phyloP scores from a whole-genome alignment of 441 rosid genomes.

The Hura crepitans region DNA sequence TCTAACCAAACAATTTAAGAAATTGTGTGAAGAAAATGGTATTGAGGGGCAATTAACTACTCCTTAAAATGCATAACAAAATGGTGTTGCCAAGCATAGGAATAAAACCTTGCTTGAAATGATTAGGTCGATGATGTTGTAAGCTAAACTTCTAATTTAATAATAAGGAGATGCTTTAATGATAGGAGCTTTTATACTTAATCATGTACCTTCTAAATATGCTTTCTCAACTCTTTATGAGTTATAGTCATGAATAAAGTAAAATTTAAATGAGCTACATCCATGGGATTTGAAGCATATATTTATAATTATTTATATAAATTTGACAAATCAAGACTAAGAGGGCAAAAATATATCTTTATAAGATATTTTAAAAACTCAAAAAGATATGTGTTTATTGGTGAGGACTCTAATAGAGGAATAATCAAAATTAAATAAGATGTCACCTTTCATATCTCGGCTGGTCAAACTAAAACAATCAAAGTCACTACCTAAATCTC shows the following conservation, averaged over 20 bases:
- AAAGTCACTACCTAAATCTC: no score
- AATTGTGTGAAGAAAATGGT: background rate
- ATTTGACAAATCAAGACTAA: background rate
- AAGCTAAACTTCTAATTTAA: background rate
- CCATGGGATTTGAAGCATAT: background rate
- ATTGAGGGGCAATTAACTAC: background rate
- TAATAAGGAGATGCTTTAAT: background rate
- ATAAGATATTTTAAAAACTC: no score
- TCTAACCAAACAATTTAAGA: background rate
- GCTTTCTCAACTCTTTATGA: background rate
- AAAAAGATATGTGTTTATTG: no score
- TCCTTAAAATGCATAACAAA: background rate
- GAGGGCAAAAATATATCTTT: background rate
- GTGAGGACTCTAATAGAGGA: no score
- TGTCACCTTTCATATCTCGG: no score
- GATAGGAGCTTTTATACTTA: background rate
- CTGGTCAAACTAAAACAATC: no score
- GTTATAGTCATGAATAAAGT: background rate
- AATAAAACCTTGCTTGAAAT: background rate
- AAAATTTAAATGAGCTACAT: background rate
- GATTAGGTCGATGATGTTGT: background rate
- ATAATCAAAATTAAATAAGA: no score
- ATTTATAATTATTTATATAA: background rate
- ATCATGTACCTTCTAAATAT: background rate
- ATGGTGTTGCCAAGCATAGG: background rate